phyloP scores from a whole-genome alignment of 306 rosid species.

The Clitoria ternatea region DNA sequence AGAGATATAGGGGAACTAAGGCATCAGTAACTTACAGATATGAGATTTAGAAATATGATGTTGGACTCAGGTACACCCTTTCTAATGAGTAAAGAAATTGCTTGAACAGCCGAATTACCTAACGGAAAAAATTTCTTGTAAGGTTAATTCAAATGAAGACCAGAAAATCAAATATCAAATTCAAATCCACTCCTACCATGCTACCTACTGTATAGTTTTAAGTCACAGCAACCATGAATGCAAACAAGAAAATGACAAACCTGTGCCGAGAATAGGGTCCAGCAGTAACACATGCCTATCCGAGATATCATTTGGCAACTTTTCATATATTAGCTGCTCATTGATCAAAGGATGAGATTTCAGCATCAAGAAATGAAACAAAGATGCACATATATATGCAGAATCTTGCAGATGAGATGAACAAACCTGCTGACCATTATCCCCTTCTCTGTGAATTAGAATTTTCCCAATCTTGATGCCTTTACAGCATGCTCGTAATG shows the following conservation, averaged over 20 bases:
- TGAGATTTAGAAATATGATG: constrained; percentile 95
- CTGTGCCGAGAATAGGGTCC: constrained; percentile 99
- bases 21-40: constrained; percentile 67
- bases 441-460: constrained; percentile 98
- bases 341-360: constrained; percentile 11
- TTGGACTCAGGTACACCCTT: constrained; percentile 98
- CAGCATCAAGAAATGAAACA: constrained; percentile 1
- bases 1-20: constrained; percentile 13
- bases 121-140: constrained; percentile 16
- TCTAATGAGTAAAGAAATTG: constrained; percentile 73
- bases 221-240: not conserved
- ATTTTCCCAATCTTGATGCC: constrained; percentile 99
- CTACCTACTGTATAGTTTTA: not conserved
- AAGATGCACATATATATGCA: not conserved
- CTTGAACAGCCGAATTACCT: constrained; percentile 99
- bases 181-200: not conserved
- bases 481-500: constrained; percentile 95
- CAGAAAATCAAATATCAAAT: not conserved
- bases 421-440: constrained; percentile 93
- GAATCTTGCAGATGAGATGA: no score
- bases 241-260: constrained; percentile 36
- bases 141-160: constrained; percentile 13
- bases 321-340: constrained; percentile 86
- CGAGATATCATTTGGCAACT: constrained; percentile 88
- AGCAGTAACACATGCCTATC: constrained; percentile 91